These are phyloP conservation scores for Teunomyces cretensis DNA, from an alignment of 805 yeast genomes.

Conservation along the genomic window DNA sequence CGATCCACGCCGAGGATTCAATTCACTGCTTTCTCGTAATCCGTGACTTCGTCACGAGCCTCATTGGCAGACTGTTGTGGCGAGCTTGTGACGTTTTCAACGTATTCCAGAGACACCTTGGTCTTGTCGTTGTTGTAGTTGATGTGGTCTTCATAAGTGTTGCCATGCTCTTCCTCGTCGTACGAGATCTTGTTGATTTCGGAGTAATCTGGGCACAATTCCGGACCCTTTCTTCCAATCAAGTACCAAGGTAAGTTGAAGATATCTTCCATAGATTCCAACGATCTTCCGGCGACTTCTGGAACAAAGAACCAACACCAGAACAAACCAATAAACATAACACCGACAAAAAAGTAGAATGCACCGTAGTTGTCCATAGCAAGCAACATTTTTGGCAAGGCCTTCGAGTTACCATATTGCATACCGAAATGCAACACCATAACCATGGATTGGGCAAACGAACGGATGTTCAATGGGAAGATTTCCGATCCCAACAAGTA, in stretches of 20 bases:
- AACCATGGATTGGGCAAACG: constrained; percentile 22
- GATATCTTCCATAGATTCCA: constrained; percentile 26
- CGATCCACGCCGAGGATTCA: not conserved
- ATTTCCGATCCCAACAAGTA: constrained; percentile 26
- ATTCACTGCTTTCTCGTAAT: not conserved
- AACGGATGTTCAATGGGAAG: constrained; percentile 23
- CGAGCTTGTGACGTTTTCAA: constrained; percentile 6
- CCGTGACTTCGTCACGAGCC: not conserved
- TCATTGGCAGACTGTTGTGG: not conserved
- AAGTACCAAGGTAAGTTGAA: constrained; percentile 27
- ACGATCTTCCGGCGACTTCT: constrained; percentile 25
- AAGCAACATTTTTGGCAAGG: constrained; percentile 23
- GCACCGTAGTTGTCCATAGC: constrained; percentile 22
- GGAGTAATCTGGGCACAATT: constrained; percentile 26
- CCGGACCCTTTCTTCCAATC: constrained; percentile 24
- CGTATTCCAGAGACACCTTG: constrained; percentile 6
- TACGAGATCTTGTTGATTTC: constrained; percentile 19
- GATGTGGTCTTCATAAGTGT: constrained; percentile 11
- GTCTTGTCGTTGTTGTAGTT: constrained; percentile 8
- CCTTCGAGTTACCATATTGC: constrained; percentile 28
- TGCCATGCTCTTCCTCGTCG: constrained; percentile 2
- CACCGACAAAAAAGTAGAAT: constrained; percentile 22
- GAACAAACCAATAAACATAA: constrained; percentile 16
- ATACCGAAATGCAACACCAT: constrained; percentile 28
- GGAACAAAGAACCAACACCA: constrained; percentile 29